phyloP scores from a whole-genome alignment of 2,329 filamentous ascomycete species.

The Apiospora rasikravindrae region DNA sequence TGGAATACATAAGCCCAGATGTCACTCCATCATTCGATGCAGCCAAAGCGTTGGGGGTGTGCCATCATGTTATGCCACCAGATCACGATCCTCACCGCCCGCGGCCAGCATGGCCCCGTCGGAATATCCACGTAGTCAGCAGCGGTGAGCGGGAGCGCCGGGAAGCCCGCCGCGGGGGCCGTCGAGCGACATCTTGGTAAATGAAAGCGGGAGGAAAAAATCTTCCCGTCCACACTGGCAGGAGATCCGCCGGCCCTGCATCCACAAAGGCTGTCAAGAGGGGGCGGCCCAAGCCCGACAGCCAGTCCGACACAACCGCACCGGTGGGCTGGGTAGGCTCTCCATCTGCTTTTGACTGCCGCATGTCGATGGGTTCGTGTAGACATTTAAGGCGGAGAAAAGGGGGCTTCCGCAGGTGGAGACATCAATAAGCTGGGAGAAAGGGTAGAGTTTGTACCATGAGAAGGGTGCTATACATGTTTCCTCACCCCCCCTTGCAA shows the following conservation, averaged over 20 bases:
- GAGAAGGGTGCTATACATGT: too few species aligned
- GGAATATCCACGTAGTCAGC: background rate
- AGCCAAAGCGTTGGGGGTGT: background rate
- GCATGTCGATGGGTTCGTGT: background rate
- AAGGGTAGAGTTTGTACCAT: too few species aligned
- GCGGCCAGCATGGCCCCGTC: background rate
- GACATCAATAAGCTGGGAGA: background rate
- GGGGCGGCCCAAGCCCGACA: background rate
- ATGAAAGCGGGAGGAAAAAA: background rate
- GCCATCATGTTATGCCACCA: background rate
- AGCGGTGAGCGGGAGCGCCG: background rate
- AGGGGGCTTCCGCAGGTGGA: conserved; percentile 4
- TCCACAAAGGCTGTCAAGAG: background rate
- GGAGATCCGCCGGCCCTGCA: background rate
- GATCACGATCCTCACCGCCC: conserved; percentile 14
- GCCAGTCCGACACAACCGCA: background rate
- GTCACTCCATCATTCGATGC: background rate
- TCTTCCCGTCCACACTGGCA: background rate
- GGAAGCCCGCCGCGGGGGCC: background rate
- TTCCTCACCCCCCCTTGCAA: too few species aligned
- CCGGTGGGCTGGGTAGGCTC: conserved; percentile 1
- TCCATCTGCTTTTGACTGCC: background rate
- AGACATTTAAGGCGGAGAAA: background rate
- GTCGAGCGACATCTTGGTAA: background rate
- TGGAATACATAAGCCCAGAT: background rate